Evolutionary conservation across 1,139 yeast genomes (phyloP).

Genomic region (Hyphopichia fennica): DNA sequence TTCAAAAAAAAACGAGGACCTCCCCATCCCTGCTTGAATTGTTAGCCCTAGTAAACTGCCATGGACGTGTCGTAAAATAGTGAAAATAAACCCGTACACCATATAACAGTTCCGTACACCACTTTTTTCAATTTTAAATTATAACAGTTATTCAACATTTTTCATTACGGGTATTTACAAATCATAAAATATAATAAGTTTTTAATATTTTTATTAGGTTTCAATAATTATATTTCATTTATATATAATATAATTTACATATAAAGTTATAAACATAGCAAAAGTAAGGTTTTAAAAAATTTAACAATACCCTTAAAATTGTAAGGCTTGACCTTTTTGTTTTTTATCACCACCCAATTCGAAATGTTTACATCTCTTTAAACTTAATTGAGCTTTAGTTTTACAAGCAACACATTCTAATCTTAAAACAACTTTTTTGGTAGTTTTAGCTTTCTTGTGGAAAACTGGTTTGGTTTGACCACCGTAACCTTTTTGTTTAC

Average conservation of each 20-base stretch:
- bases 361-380: constrained; percentile 99
- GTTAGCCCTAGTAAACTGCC: too few species aligned
- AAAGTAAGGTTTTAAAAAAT: background rate
- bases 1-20: too few species aligned
- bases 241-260: background rate
- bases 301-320: constrained; percentile 58
- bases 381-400: constrained; percentile 97
- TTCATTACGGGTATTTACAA: too few species aligned
- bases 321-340: constrained; percentile 99
- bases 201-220: background rate
- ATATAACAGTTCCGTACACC: background rate
- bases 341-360: constrained; percentile 99
- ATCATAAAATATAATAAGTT: background rate
- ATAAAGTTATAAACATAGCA: constrained; percentile 1
- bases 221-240: constrained; percentile 1
- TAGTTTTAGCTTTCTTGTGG: constrained; percentile 99
- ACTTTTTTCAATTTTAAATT: too few species aligned
- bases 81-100: too few species aligned
- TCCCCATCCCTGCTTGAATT: too few species aligned
- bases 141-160: too few species aligned
- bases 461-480: constrained; percentile 99
- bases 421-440: constrained; percentile 99
- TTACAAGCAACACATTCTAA: constrained; percentile 98
- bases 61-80: too few species aligned
- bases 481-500: constrained; percentile 99